These are phyloP conservation scores for Syncephalastrum contaminatum DNA, from an alignment of 371 early-diverging fungal species.

Conservation along the genomic window DNA sequence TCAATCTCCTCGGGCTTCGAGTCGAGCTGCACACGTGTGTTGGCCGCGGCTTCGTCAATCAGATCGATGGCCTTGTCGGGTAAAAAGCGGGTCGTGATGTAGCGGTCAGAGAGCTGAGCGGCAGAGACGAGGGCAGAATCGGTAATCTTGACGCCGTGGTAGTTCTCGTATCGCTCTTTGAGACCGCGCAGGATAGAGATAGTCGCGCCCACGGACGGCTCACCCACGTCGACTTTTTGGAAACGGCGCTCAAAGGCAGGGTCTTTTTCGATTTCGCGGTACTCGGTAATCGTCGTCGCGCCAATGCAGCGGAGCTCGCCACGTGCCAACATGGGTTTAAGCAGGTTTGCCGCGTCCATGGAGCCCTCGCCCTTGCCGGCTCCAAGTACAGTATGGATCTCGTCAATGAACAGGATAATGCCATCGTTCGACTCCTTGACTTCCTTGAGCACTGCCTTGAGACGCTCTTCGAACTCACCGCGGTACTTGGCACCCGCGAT, in stretches of 20 bases:
- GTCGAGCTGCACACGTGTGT: slow-evolving; percentile 92
- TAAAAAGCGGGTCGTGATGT: slow-evolving; percentile 76
- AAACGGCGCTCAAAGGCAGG: slow-evolving; percentile 91
- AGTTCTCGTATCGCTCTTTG: slow-evolving; percentile 81
- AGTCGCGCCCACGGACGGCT: slow-evolving; percentile 80
- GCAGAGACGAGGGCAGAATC: slow-evolving; percentile 83
- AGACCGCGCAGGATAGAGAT: slow-evolving; percentile 86
- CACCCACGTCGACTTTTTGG: slow-evolving; percentile 79
- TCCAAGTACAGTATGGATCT: slow-evolving; percentile 95
- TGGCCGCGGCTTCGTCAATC: slow-evolving; percentile 93
- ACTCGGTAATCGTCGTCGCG: slow-evolving; percentile 90
- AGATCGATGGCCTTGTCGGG: slow-evolving; percentile 90
- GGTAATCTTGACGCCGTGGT: slow-evolving; percentile 84
- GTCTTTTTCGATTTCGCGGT: slow-evolving; percentile 83
- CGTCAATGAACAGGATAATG: slow-evolving; percentile 98
- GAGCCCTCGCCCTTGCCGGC: slow-evolving; percentile 91
- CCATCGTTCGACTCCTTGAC: slow-evolving; percentile 87
- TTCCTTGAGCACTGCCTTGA: slow-evolving; percentile 97
- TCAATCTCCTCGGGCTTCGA: slow-evolving; percentile 96
- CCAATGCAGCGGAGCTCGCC: slow-evolving; percentile 88
- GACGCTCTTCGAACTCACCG: slow-evolving; percentile 99
- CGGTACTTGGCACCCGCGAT: slow-evolving; percentile 89
- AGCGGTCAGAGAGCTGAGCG: slow-evolving; percentile 75
- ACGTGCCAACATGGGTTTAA: slow-evolving; percentile 88
- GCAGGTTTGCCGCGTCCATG: slow-evolving; percentile 93